Percentiles rank a stretch among this genome's conserved stretches.
Evolutionary conservation across 805 yeast species (phyloP).

Genomic region (Allodekkera sacchari): DNA sequence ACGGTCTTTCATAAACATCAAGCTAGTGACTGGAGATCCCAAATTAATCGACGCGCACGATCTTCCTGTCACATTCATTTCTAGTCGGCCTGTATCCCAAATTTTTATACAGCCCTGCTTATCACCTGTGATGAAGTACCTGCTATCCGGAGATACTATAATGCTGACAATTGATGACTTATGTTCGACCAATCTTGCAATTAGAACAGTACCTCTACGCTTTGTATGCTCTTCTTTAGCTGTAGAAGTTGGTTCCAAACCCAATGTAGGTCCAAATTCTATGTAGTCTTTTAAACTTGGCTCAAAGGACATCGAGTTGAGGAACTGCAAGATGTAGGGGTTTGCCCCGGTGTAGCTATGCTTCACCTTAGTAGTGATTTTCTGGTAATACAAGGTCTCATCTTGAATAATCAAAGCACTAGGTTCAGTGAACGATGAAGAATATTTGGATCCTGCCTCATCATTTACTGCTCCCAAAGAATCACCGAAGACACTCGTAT

Average conservation of each 20-base stretch:
- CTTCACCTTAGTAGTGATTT: conserved; percentile 18
- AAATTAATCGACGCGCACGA: conserved; percentile 40
- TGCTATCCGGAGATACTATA: conserved; percentile 50
- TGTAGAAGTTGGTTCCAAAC: conserved; percentile 1
- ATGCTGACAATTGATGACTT: conserved; percentile 48
- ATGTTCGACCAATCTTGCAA: conserved; percentile 59
- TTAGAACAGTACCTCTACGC: conserved; percentile 25
- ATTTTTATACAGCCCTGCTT: conserved; percentile 62
- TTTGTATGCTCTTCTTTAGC: conserved; percentile 34
- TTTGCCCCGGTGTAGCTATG: conserved; percentile 65
- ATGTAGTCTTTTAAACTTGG: conserved; percentile 52
- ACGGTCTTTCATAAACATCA: conserved; percentile 44
- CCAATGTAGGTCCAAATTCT: conserved; percentile 51
- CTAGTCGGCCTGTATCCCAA: conserved; percentile 70
- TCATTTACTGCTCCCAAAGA: neutral
- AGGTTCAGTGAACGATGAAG: conserved; percentile 14
- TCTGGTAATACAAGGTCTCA: conserved; percentile 18
- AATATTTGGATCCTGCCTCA: conserved; percentile 5
- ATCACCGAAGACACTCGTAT: conserved; percentile 18
- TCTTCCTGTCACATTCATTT: conserved; percentile 47
- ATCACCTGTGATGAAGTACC: conserved; percentile 70
- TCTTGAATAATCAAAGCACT: conserved; percentile 17
- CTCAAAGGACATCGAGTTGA: conserved; percentile 44
- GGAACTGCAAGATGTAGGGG: conserved; percentile 50
- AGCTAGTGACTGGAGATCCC: conserved; percentile 38